Evolutionary conservation across 2,329 filamentous ascomycete species (phyloP), one percentile per base, ranked within the genome.

Genomic region (Exophiala sideris): DNA sequence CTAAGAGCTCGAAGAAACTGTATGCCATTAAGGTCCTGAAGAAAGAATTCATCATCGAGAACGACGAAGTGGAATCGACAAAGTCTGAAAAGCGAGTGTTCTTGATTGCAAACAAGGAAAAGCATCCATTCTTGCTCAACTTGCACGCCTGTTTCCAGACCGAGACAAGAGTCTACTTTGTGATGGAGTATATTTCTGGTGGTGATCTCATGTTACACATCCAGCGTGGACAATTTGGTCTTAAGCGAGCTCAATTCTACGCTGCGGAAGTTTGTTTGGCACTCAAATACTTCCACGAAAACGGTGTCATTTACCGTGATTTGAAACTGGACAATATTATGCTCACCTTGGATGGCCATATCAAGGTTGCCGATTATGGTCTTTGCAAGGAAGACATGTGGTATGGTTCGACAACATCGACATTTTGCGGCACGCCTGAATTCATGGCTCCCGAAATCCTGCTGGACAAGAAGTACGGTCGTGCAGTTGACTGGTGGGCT

Each of bases 311-410:
- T 65, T 99, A 99, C 73, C 84, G 86, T 71, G 86, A 89, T 73
- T 71, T 89, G 70, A 89, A 89, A 70, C 78, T 89, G 56, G 86
- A 89, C 71, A 89, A 99, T 71, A 99, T 99, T 68, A 81, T 99
- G 44, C 78, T 99, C 66, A 95, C 91, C 1, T 79, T 96, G 42
- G 94, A 99, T 68, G 94, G 94, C 21, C 94, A 99, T 71, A 95
- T 99, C 78, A 97, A 97, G 80, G 91, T 99, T 78, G 94, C 83
- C 49, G 94, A 99, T 80, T 99, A 96, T 70, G 94, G 94, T 83
- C 83, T 99, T 45, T 99, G 95, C 78, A 99, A 99, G 74, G 94
- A 99, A 70, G 91, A 99, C 65, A 99, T 99, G 94, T 99, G 92
- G 91, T 99, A 95, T 69, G 91, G 91, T 40, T 92, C 89, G 52